Conservation (phyloP, 2,329 filamentous ascomycete genomes). For the Trichoderma atrobrunneum region DNA sequence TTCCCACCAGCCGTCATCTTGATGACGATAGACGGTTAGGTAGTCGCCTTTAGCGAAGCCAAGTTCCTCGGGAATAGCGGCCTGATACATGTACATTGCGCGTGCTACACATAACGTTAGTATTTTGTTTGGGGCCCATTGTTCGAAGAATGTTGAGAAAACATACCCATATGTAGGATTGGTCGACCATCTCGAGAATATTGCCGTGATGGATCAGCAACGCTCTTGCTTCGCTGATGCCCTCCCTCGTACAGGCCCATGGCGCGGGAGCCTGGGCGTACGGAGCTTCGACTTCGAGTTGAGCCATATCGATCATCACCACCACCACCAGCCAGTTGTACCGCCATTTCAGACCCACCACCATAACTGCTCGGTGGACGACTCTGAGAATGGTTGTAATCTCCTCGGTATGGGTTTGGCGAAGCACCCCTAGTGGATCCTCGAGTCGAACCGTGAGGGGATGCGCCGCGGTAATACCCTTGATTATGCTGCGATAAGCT, state of each 20-base stretch:
- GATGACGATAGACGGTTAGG: conserved; percentile 80
- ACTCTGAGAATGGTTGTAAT: conserved; percentile 40
- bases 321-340: conserved; percentile 59
- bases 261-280: conserved; percentile 48
- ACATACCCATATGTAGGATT: conserved; percentile 93
- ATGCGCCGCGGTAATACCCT: conserved; percentile 51
- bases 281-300: conserved; percentile 47
- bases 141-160: conserved; percentile 27
- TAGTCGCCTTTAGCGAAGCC: conserved; percentile 91
- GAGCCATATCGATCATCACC: conserved; percentile 59
- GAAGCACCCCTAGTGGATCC: conserved; percentile 47
- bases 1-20: conserved; percentile 99
- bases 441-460: conserved; percentile 47
- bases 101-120: conserved; percentile 58
- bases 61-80: conserved; percentile 92
- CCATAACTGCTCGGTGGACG: conserved; percentile 52
- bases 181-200: conserved; percentile 82
- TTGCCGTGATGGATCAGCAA: conserved; percentile 77
- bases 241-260: conserved; percentile 58
- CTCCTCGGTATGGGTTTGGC: conserved; percentile 44
- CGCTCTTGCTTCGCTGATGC: conserved; percentile 72
- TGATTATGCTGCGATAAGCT: conserved; percentile 45
- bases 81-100: conserved; percentile 89
- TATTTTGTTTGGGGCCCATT: conserved; percentile 10
- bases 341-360: conserved; percentile 57